phyloP scores from a whole-genome alignment of 345 rosid genomes.

The Geranium brycei region DNA sequence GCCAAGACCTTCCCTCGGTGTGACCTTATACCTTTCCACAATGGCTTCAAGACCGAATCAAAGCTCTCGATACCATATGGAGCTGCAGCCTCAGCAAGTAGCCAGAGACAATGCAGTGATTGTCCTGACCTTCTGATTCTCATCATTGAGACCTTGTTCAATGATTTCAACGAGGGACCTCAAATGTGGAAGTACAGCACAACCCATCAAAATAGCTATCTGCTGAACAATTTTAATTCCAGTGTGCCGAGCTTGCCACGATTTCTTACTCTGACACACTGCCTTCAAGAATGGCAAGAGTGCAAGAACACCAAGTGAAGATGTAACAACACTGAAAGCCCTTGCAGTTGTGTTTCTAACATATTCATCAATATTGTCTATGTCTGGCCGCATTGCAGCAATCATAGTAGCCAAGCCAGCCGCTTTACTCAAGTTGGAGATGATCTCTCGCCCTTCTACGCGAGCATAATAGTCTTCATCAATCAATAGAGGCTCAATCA shows the following conservation, averaged over 20 bases:
- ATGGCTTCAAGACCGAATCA: constrained; percentile 87
- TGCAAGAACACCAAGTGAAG: constrained; percentile 95
- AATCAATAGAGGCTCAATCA: constrained; percentile 93
- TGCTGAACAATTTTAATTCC: constrained; percentile 99
- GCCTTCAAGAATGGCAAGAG: constrained; percentile 89
- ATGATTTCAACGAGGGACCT: constrained; percentile 89
- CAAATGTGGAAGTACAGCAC: constrained; percentile 95
- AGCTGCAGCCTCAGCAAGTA: constrained; percentile 99
- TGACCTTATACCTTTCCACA: constrained; percentile 97
- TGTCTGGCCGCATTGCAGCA: constrained; percentile 99
- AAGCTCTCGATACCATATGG: constrained; percentile 99
- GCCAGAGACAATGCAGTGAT: constrained; percentile 97
- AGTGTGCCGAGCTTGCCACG: constrained; percentile 99
- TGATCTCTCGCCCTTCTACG: constrained; percentile 96
- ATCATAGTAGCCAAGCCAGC: constrained; percentile 99
- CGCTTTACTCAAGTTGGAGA: constrained; percentile 94
- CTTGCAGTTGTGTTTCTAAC: constrained; percentile 98
- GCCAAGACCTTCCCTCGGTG: constrained; percentile 99
- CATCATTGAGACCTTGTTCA: constrained; percentile 90
- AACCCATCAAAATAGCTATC: constrained; percentile 92
- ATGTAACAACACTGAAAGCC: constrained; percentile 98
- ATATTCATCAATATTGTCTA: constrained; percentile 93
- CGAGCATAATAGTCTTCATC: constrained; percentile 99
- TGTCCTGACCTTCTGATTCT: constrained; percentile 94
- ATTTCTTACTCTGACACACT: constrained; percentile 97